Evolutionary conservation across 495 filamentous ascomycete genomes (phyloP).

Genomic region (Lichina pygmaea): DNA sequence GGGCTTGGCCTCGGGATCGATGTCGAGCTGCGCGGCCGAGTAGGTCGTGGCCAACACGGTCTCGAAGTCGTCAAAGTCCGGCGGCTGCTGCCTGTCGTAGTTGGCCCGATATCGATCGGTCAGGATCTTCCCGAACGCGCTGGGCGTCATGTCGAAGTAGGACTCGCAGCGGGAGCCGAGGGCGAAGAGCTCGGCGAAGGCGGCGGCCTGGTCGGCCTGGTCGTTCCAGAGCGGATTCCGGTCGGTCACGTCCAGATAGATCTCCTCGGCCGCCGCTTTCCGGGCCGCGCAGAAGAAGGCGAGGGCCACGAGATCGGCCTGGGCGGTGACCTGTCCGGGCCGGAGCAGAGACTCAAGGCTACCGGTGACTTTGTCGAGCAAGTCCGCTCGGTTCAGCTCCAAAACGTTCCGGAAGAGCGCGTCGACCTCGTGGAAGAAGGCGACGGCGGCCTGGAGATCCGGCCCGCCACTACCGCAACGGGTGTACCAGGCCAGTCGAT

Average conservation of each 20-base stretch:
- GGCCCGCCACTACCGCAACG: background rate
- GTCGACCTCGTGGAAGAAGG: background rate
- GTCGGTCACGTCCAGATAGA: constrained; percentile 30
- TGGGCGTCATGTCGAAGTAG: constrained; percentile 28
- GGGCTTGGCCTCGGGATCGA: constrained; percentile 20
- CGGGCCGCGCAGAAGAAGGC: constrained; percentile 27
- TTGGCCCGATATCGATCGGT: constrained; percentile 22
- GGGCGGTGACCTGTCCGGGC: constrained; percentile 10
- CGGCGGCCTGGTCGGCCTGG: constrained; percentile 28
- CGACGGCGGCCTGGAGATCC: background rate
- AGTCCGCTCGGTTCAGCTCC: background rate
- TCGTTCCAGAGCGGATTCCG: constrained; percentile 29
- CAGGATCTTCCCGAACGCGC: constrained; percentile 26
- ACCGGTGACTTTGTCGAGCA: background rate
- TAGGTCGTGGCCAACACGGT: constrained; percentile 23
- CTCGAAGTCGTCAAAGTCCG: constrained; percentile 21
- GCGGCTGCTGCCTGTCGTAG: constrained; percentile 22
- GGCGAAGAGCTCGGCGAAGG: constrained; percentile 32
- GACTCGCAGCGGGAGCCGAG: constrained; percentile 31
- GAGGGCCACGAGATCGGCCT: constrained; percentile 23
- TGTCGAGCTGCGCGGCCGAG: constrained; percentile 27
- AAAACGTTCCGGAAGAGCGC: background rate
- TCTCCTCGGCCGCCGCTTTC: constrained; percentile 28
- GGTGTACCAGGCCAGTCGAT: background rate
- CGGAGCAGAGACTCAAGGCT: background rate